Percentiles rank a stretch among this genome's conserved stretches.
phyloP scores from a whole-genome alignment of 306 rosid species.

The Prinsepia uniflora region DNA sequence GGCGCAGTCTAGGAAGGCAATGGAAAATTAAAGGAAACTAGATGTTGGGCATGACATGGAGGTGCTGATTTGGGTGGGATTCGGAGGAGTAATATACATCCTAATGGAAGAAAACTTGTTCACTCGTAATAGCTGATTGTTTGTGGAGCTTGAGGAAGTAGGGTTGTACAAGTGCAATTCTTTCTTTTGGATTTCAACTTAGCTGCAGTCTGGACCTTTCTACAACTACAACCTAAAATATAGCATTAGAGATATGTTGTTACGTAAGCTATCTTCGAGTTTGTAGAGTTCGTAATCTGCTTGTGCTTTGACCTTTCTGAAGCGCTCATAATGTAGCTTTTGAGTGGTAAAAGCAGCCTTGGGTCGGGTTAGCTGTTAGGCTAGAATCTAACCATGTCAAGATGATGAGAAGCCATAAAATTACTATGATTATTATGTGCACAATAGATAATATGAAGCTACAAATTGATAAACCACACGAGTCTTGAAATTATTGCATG shows the following conservation, averaged over 20 bases:
- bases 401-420: not conserved
- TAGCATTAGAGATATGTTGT: not conserved
- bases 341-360: not conserved
- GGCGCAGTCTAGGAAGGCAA: not conserved
- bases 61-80: constrained; percentile 2
- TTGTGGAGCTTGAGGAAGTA: not conserved
- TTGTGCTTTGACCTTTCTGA: not conserved
- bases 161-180: not conserved
- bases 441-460: constrained; percentile 12
- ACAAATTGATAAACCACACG: constrained; percentile 6
- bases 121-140: not conserved
- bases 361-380: not conserved
- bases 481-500: constrained; percentile 33
- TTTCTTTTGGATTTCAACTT: not conserved
- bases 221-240: not conserved
- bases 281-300: too few species aligned
- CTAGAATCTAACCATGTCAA: not conserved
- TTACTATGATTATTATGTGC: constrained; percentile 2
- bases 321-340: constrained; percentile 9
- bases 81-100: not conserved
- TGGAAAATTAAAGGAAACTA: not conserved
- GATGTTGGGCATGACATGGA: not conserved
- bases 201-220: not conserved
- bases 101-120: not conserved
- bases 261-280: not conserved